Evolutionary conservation across 164 flowering plant genomes (phyloP).

Genomic region (Umbilicus rupestris): DNA sequence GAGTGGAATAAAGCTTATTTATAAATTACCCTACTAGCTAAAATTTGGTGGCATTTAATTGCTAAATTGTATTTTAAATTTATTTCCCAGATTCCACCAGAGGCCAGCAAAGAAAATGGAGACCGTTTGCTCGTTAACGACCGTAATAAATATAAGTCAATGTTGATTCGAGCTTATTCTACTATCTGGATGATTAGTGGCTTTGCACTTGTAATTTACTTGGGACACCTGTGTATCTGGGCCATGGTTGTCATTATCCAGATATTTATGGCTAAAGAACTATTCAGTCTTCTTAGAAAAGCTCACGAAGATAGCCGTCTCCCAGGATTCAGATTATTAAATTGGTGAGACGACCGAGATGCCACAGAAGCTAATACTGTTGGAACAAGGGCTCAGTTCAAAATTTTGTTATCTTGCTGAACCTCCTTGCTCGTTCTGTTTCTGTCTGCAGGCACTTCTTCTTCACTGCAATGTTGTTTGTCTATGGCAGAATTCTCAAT

Average conservation of each 20-base stretch:
- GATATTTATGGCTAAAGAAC: conserved; percentile 84
- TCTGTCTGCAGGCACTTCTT: conserved; percentile 74
- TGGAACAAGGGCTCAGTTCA: not conserved
- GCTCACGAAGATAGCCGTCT: conserved; percentile 76
- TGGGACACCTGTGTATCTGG: conserved; percentile 96
- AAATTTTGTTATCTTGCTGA: not conserved
- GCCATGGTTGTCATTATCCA: conserved; percentile 93
- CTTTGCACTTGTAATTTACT: conserved; percentile 61
- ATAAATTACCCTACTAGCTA: not conserved
- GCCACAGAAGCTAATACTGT: not conserved
- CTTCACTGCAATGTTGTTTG: conserved; percentile 95
- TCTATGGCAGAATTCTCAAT: conserved; percentile 81
- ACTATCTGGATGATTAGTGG: conserved; percentile 93
- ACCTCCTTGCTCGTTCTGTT: not conserved
- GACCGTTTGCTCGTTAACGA: conserved; percentile 64
- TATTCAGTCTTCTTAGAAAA: conserved; percentile 71
- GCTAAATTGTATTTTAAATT: conserved; percentile 8
- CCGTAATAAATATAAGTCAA: conserved; percentile 69
- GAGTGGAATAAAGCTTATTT: not conserved
- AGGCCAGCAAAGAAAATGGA: conserved; percentile 49
- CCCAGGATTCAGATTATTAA: conserved; percentile 86
- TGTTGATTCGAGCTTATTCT: conserved; percentile 68
- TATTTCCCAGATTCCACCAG: conserved; percentile 37
- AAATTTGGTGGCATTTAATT: not conserved
- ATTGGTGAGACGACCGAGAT: conserved; percentile 46